These are phyloP conservation scores for Diaporthe eres DNA, from an alignment of 2,329 filamentous ascomycete species.

Conservation along the genomic window DNA sequence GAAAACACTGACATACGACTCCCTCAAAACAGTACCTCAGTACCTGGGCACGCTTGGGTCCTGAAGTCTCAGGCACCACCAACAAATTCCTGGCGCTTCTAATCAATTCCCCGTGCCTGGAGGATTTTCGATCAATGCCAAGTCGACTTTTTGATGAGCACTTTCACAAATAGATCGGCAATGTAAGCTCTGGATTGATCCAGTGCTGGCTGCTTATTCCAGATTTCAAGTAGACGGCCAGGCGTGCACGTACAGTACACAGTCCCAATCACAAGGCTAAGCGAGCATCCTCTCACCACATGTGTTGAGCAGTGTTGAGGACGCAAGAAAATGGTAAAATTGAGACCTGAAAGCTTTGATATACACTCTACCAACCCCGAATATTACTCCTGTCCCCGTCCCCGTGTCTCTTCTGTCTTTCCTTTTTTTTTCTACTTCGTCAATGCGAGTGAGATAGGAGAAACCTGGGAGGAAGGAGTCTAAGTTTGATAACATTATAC, in stretches of 20 bases:
- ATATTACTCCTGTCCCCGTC: conserved; percentile 47
- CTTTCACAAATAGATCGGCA: conserved; percentile 9
- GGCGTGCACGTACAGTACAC: conserved; percentile 7
- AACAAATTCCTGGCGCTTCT: conserved; percentile 32
- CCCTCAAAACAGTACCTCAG: conserved; percentile 33
- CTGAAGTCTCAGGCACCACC: conserved; percentile 34
- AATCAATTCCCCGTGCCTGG: conserved; percentile 11
- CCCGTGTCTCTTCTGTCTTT: conserved; percentile 27
- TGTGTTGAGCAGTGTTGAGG: conserved; percentile 33
- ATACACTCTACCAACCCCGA: conserved; percentile 57
- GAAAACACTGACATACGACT: conserved; percentile 34
- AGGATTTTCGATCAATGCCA: conserved; percentile 6
- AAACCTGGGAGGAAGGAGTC: conserved; percentile 36
- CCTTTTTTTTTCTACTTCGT: conserved; percentile 37
- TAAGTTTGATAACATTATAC: conserved; percentile 48
- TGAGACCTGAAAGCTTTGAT: conserved; percentile 52
- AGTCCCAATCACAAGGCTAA: background rate
- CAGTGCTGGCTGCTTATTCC: background rate
- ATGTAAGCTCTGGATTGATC: conserved; percentile 5
- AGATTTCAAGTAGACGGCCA: background rate
- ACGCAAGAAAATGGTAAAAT: conserved; percentile 41
- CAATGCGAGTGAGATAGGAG: conserved; percentile 41
- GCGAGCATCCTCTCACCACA: background rate
- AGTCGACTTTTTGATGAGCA: conserved; percentile 21
- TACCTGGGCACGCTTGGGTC: conserved; percentile 29